Evolutionary conservation across 306 rosid species (phyloP).

Genomic region (Cucumis melo): DNA sequence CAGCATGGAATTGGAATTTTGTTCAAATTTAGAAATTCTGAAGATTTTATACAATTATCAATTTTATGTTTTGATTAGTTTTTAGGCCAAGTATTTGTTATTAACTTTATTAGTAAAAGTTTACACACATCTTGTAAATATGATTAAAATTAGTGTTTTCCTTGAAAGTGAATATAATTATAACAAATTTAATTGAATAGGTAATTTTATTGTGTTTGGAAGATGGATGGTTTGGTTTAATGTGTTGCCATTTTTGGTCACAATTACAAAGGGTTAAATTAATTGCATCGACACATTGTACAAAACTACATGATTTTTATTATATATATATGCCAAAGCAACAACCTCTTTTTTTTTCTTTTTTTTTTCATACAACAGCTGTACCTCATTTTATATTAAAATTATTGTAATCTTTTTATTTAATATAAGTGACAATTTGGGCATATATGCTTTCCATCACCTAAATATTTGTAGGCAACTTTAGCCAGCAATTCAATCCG

Average conservation of each 20-base stretch:
- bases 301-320: background rate
- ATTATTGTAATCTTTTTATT: background rate
- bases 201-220: too few species aligned
- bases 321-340: background rate
- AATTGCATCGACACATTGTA: background rate
- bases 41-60: too few species aligned
- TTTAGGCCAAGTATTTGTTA: too few species aligned
- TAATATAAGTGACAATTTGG: background rate
- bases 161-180: too few species aligned
- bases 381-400: background rate
- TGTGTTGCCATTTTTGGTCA: too few species aligned
- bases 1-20: background rate
- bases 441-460: constrained; percentile 11
- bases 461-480: background rate
- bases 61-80: background rate
- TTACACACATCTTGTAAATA: background rate
- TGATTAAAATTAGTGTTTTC: too few species aligned
- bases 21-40: too few species aligned
- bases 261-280: background rate
- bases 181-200: too few species aligned
- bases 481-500: background rate
- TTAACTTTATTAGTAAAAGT: too few species aligned
- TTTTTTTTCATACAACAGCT: background rate
- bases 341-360: too few species aligned
- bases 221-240: too few species aligned